These are phyloP conservation scores for Helminthosporium solani DNA, from an alignment of 2,329 filamentous ascomycete species.

Conservation along the genomic window DNA sequence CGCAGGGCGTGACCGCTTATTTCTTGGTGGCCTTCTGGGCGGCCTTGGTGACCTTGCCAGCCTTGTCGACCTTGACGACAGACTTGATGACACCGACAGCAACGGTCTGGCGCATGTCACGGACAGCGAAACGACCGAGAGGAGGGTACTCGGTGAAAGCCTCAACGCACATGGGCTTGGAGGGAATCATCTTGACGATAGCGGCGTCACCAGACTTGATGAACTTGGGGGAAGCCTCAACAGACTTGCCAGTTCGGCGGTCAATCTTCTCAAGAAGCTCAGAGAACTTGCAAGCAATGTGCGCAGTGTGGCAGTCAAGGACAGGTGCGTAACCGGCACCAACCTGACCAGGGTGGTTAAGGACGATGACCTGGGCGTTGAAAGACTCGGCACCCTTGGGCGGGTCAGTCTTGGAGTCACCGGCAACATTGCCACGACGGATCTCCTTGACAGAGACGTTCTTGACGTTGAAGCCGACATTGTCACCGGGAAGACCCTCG, in stretches of 20 bases:
- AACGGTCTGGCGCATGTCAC: constrained; percentile 85
- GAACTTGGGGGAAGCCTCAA: constrained; percentile 93
- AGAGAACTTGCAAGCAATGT: constrained; percentile 99
- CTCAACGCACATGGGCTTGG: constrained; percentile 99
- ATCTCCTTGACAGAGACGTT: constrained; percentile 99
- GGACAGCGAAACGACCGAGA: constrained; percentile 99
- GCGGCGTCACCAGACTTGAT: constrained; percentile 99
- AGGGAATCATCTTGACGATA: constrained; percentile 99
- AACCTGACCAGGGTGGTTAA: constrained; percentile 99
- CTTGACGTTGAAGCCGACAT: constrained; percentile 99
- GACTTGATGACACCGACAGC: constrained; percentile 93
- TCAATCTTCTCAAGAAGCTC: constrained; percentile 99
- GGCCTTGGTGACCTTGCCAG: constrained; percentile 55
- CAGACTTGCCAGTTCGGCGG: constrained; percentile 98
- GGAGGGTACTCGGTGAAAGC: constrained; percentile 99
- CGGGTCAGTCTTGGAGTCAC: constrained; percentile 99
- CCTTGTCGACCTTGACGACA: constrained; percentile 51
- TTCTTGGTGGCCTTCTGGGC: constrained; percentile 46
- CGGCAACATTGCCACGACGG: constrained; percentile 98
- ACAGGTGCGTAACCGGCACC: constrained; percentile 99
- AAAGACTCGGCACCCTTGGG: constrained; percentile 85
- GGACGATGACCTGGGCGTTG: constrained; percentile 99
- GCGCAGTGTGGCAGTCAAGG: constrained; percentile 99
- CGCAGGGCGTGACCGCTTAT: constrained; percentile 36
- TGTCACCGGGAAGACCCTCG: constrained; percentile 97